Base-by-base conservation (phyloP, 371 early-diverging fungal genomes). In the Haplosporangium sp. region DNA sequence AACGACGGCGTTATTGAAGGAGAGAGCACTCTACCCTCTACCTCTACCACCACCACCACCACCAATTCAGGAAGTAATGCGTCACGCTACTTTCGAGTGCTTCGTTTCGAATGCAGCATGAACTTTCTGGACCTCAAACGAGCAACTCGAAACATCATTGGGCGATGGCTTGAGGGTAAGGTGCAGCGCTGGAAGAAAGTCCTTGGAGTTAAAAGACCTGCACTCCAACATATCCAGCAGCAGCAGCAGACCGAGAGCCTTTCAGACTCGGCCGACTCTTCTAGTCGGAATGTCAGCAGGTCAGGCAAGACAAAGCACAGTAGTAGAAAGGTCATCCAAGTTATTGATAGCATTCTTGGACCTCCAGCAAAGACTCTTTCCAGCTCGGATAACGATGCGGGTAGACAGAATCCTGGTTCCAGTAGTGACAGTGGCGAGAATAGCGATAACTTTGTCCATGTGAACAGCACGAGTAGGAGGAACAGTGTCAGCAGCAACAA, bases 101-200 rank as follows among this genome's bases (percentile, higher is more conserved):
- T 74, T 3, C 65, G 52, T 4, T 78, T 78, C 55, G 79, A 78
- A 37, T 78, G 79, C 68, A 78, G 79, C 52, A 78, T 78, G 74
- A 78, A 78, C 61, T 78, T 78, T 71, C 35, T 78, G 64, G 71
- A 78, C 11, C 74, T 74, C 7, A 69, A 70, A n/a, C 65, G 79
- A 15, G 79, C 79, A 4, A 73, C 79, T 3, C 67, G 79, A 19
- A 78, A 74, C 44, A 63, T 78, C 38, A 63, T 78, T 15, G 79
- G 74, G 3, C 74, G 79, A 1, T 78, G 79, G 79, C 34, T 78
- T 5, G 79, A 74, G 50, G 74, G 67, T 53, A 78, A 78, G 47
- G 38, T 78, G 34, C 71, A 78, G 34, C 79, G 56, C n/a, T 78
- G 79, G 77, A 77, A 72, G 27, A 69, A 68, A n/a, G 66, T 69